Percentiles rank a stretch among this genome's conserved stretches.
phyloP scores from a whole-genome alignment of 73 alveolate species.

The Paramecium pentaurelia region DNA sequence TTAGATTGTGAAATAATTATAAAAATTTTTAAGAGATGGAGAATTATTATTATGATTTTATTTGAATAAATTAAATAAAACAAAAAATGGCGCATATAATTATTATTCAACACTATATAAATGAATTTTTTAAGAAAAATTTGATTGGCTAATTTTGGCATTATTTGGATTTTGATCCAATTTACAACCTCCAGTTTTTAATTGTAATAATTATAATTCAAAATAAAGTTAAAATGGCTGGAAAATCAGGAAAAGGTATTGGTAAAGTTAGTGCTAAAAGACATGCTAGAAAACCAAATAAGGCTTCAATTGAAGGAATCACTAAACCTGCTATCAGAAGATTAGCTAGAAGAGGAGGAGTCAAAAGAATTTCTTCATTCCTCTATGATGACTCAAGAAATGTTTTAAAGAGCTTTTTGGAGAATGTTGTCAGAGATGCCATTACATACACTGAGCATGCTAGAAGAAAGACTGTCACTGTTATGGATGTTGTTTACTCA shows the following conservation, averaged over 20 bases:
- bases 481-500: slow-evolving; percentile 87
- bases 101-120: background rate
- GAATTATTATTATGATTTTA: background rate
- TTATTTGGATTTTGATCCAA: background rate
- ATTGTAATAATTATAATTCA: background rate
- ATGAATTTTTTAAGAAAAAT: background rate
- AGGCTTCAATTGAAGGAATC: slow-evolving; percentile 80
- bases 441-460: slow-evolving; percentile 84
- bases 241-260: slow-evolving; percentile 69
- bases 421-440: slow-evolving; percentile 80
- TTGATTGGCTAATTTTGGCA: slow-evolving; percentile 17
- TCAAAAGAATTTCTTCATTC: slow-evolving; percentile 80
- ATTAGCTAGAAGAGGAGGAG: slow-evolving; percentile 95
- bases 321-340: slow-evolving; percentile 90
- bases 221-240: slow-evolving; percentile 52
- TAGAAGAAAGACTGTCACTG: slow-evolving; percentile 85
- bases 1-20: background rate
- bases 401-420: slow-evolving; percentile 72
- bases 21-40: background rate
- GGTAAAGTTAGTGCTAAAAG: slow-evolving; percentile 79
- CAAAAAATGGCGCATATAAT: background rate
- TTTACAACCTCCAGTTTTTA: background rate
- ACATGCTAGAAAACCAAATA: slow-evolving; percentile 66
- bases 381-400: slow-evolving; percentile 86
- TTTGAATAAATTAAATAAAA: background rate